Evolutionary conservation across 768 basidiomycete genomes (phyloP).

Genomic region (Cystobasidium ongulense): DNA sequence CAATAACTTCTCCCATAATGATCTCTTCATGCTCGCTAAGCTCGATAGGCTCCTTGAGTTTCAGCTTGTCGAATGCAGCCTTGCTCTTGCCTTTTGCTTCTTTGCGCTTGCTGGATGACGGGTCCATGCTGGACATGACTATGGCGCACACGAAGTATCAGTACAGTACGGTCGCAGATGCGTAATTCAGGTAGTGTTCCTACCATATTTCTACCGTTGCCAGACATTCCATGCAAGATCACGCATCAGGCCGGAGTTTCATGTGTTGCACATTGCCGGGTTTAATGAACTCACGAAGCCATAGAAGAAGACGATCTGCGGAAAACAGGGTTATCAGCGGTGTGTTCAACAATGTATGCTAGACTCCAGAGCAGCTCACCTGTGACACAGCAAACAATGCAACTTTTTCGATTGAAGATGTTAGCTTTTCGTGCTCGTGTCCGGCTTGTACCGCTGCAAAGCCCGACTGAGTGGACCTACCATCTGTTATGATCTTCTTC

Average conservation of each 20-base stretch:
- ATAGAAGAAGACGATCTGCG: conserved; percentile 46
- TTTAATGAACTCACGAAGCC: conserved; percentile 39
- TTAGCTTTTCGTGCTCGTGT: neutral
- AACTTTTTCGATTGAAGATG: conserved; percentile 36
- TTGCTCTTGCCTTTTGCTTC: conserved; percentile 46
- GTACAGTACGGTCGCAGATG: neutral
- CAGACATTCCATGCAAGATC: neutral
- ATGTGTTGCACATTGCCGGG: neutral
- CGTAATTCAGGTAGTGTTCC: neutral
- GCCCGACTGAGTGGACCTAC: conserved; percentile 35
- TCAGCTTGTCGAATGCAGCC: conserved; percentile 44
- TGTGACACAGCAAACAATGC: conserved; percentile 46
- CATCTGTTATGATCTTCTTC: conserved; percentile 43
- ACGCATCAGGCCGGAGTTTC: neutral
- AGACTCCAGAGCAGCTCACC: conserved; percentile 33
- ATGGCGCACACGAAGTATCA: conserved; percentile 33
- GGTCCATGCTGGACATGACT: conserved; percentile 45
- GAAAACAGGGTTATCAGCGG: neutral
- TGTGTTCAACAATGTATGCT: neutral
- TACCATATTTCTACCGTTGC: neutral
- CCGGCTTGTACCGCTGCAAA: neutral
- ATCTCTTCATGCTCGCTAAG: conserved; percentile 87
- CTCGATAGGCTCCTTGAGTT: conserved; percentile 53
- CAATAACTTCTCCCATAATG: conserved; percentile 86
- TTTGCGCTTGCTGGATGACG: conserved; percentile 43